phyloP scores from a whole-genome alignment of 306 rosid genomes.

The Glycine tomentella region DNA sequence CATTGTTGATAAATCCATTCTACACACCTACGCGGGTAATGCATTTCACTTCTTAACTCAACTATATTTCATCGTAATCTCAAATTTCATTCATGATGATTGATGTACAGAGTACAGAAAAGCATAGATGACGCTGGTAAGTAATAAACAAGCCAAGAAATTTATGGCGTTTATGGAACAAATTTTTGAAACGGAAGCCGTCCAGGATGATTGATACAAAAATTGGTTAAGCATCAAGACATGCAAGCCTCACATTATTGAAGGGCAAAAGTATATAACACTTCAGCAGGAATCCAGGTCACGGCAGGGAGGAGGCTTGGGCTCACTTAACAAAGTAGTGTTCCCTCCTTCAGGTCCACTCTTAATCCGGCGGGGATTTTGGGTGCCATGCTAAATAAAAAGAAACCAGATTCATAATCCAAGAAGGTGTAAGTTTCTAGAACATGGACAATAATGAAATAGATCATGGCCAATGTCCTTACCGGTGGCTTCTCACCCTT shows the following conservation, averaged over 20 bases:
- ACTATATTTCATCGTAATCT: slow-evolving; percentile 21
- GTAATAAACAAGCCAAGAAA: slow-evolving; percentile 45
- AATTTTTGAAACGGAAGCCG: slow-evolving; percentile 9
- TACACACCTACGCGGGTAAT: neutral
- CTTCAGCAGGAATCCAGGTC: slow-evolving; percentile 88
- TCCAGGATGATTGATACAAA: slow-evolving; percentile 46
- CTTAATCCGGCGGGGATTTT: slow-evolving; percentile 74
- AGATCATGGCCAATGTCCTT: slow-evolving; percentile 47
- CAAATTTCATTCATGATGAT: slow-evolving; percentile 47
- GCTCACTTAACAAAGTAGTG: slow-evolving; percentile 76
- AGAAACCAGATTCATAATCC: neutral
- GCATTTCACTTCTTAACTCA: neutral
- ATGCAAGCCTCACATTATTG: slow-evolving; percentile 79
- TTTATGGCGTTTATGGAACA: slow-evolving; percentile 44
- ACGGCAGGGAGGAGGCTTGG: slow-evolving; percentile 93
- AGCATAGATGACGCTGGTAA: slow-evolving; percentile 10
- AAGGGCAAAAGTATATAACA: slow-evolving; percentile 46
- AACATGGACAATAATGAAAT: slow-evolving; percentile 7
- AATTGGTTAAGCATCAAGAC: slow-evolving; percentile 48
- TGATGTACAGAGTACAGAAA: slow-evolving; percentile 48
- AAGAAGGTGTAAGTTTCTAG: slow-evolving; percentile 4
- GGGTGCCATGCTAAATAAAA: slow-evolving; percentile 82
- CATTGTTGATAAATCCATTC: neutral
- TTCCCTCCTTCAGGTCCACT: slow-evolving; percentile 99
- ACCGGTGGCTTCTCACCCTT: slow-evolving; percentile 94